A percentile compares a stretch with the other conserved stretches of the same genome.
Conservation (phyloP, 164 flowering plant genomes). For the Sedum album region DNA sequence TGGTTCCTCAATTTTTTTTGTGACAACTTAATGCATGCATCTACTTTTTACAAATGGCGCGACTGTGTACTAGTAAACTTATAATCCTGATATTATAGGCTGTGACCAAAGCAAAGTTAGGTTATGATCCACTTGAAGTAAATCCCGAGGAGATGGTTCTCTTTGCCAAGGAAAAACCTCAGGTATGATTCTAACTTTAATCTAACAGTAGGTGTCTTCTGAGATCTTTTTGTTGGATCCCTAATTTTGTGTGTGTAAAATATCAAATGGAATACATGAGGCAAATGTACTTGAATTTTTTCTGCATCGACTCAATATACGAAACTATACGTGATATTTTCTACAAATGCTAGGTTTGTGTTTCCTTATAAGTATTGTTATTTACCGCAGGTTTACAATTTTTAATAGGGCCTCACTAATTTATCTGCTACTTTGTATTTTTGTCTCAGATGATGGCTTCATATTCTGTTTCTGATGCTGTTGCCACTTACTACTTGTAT, state of each 20-base stretch:
- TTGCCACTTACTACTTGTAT: constrained; percentile 90
- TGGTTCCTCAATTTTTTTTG: neutral
- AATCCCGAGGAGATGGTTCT: constrained; percentile 99
- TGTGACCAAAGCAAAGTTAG: constrained; percentile 96
- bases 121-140: constrained; percentile 96
- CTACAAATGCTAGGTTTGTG: neutral
- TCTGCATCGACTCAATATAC: neutral
- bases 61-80: neutral
- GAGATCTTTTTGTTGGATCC: neutral
- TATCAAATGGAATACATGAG: neutral
- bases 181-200: constrained; percentile 36
- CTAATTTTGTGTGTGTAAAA: too few relatives aligned
- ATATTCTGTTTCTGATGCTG: constrained; percentile 99
- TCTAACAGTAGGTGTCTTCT: neutral
- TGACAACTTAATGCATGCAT: neutral
- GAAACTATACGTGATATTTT: neutral
- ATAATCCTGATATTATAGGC: constrained; percentile 42
- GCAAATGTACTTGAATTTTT: neutral
- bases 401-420: neutral
- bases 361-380: neutral
- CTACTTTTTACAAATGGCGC: neutral
- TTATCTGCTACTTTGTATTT: constrained; percentile 14
- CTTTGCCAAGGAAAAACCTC: constrained; percentile 91
- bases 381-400: neutral
- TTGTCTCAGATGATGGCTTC: constrained; percentile 92